Evolutionary conservation across 2,329 filamentous ascomycete species (phyloP), one percentile per base, ranked within the genome.

Genomic region (Aspergillus floridensis): DNA sequence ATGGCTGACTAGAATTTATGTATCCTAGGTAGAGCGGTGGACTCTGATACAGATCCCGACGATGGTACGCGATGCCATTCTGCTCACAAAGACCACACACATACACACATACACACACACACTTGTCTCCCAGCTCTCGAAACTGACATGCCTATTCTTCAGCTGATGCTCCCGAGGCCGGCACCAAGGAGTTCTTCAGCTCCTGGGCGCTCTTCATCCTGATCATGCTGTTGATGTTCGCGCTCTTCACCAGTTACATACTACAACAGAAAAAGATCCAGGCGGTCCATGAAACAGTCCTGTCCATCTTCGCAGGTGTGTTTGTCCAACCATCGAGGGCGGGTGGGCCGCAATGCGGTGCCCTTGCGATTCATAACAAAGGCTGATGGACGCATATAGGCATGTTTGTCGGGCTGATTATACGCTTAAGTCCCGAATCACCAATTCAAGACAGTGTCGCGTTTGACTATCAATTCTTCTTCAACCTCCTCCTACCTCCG

Each of bases 391-490:
- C 56, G 47, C 44, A 54, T 35, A 44, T 60, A 96, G 93, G 93
- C 70, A 98, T 98, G 95, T 89, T 92, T 59, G 92, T 99, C 61
- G 95, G 95, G 5, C 81, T 99, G 68, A 85, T 96, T 60, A 87
- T 99, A 59, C 86, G 95, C 71, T 80, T 97, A 63, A 91, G 87
- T 48, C 88, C 89, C 55, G 88, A 89, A 65, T 88, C 91, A 63
- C 91, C 89, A 63, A 92, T 99, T 69, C 89, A 93, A 75, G 90
- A 91, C 73, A 88, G 91, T 65, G 92, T 99, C 72, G 96, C 89
- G 77, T 99, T 99, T 82, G 90, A 98, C 80, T 97, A 97, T 75
- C 93, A 98, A 74, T 96, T 98, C 82, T 99, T 99, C 83, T 99
- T 99, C 83, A 99, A 99, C 77, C 86, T 99, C 49, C 86, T 99